Percentiles rank a stretch among this genome's conserved stretches.
Evolutionary conservation across 2,329 filamentous ascomycete species (phyloP).

Genomic region (Lachnellula occidentalis): DNA sequence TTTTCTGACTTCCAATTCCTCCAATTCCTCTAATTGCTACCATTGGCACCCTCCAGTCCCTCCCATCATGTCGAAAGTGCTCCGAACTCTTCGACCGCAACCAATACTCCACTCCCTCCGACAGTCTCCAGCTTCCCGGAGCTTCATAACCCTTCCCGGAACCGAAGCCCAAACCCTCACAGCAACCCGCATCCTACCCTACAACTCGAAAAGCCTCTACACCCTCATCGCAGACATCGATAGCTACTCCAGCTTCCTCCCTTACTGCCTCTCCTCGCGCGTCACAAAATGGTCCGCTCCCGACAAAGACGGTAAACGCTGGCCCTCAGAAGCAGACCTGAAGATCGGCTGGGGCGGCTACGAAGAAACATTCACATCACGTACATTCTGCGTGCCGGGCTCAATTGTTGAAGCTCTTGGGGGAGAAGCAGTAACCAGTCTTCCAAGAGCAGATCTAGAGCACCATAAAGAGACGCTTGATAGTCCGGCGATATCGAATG

Average conservation of each 20-base stretch:
- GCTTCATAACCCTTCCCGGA: conserved; percentile 37
- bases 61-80: conserved; percentile 20
- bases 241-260: conserved; percentile 81
- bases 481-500: conserved; percentile 37
- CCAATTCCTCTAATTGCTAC: too few species aligned
- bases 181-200: conserved; percentile 71
- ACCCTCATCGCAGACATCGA: conserved; percentile 82
- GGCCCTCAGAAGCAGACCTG: conserved; percentile 72
- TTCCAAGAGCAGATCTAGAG: conserved; percentile 35
- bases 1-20: too few species aligned
- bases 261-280: conserved; percentile 73
- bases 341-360: conserved; percentile 81
- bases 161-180: conserved; percentile 56
- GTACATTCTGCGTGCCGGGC: conserved; percentile 70
- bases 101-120: conserved; percentile 14
- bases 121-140: conserved; percentile 31
- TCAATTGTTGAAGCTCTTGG: conserved; percentile 72
- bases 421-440: conserved; percentile 47
- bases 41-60: neutral
- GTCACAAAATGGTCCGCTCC: conserved; percentile 69
- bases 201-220: conserved; percentile 68
- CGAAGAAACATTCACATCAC: conserved; percentile 76
- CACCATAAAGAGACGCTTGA: conserved; percentile 36
- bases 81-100: conserved; percentile 19
- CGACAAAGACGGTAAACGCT: conserved; percentile 42